Evolutionary conservation across 768 basidiomycete species (phyloP).

Genomic region (Phanerodontia chrysosporium): DNA sequence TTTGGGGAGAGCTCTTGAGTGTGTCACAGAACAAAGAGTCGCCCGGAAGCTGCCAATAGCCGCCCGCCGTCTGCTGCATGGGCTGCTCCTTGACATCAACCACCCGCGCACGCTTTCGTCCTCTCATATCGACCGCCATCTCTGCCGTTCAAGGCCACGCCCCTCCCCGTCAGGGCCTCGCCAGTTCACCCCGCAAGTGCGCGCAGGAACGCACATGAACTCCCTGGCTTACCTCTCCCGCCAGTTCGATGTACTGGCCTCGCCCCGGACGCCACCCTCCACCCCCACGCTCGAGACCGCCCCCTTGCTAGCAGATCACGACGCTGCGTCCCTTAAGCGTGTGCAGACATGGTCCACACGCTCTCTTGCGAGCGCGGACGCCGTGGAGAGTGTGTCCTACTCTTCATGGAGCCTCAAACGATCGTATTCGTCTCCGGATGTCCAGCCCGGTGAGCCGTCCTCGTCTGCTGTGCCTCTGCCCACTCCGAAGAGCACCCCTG

Average conservation of each 20-base stretch:
- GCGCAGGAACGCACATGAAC: conserved; percentile 51
- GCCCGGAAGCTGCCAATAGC: not conserved
- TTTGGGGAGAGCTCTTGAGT: not conserved
- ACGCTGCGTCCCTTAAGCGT: conserved; percentile 30
- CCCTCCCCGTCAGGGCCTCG: not conserved
- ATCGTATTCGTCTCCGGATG: conserved; percentile 60
- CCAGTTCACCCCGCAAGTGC: conserved; percentile 4
- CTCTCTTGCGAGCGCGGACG: conserved; percentile 39
- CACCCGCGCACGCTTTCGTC: not conserved
- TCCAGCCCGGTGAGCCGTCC: conserved; percentile 25
- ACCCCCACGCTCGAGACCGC: conserved; percentile 42
- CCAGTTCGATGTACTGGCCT: conserved; percentile 73
- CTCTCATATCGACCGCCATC: conserved; percentile 9
- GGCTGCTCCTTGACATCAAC: conserved; percentile 5
- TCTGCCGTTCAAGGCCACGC: not conserved
- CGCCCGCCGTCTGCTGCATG: not conserved
- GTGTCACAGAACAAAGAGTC: not conserved
- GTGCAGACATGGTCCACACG: conserved; percentile 55
- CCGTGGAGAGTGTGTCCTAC: conserved; percentile 28
- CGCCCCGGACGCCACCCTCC: conserved; percentile 54
- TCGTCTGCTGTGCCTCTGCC: conserved; percentile 6
- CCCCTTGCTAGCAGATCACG: conserved; percentile 22
- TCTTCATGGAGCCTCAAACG: conserved; percentile 40
- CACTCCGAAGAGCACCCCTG: not conserved
- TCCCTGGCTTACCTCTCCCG: conserved; percentile 77